phyloP scores from a whole-genome alignment of 345 rosid species.

The Pugionium dolabratum region DNA sequence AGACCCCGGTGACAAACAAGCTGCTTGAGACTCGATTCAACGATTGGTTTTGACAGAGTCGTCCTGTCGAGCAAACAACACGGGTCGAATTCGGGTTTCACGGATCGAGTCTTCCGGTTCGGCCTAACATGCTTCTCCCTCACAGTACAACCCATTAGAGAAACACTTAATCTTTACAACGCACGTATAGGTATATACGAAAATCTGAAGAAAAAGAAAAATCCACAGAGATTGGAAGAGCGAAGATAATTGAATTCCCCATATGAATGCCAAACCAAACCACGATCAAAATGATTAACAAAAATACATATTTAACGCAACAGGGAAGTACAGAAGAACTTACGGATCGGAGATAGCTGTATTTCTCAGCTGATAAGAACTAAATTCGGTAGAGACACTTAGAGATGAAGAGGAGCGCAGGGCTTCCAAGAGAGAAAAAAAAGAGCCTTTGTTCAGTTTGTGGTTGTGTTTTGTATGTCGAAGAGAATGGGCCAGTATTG shows the following conservation, averaged over 20 bases:
- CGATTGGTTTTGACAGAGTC: conserved; percentile 49
- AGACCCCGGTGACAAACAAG: conserved; percentile 49
- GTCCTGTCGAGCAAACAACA: conserved; percentile 51
- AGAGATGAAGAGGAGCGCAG: conserved; percentile 11
- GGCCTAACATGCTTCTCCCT: conserved; percentile 64
- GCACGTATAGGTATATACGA: neutral
- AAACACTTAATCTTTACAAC: neutral
- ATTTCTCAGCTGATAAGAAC: conserved; percentile 15
- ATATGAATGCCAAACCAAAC: conserved; percentile 15
- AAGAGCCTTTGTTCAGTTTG: neutral
- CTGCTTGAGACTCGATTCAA: conserved; percentile 67
- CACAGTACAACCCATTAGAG: conserved; percentile 63
- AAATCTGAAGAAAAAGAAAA: conserved; percentile 1
- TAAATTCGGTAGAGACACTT: conserved; percentile 17
- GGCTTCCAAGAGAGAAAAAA: conserved; percentile 5
- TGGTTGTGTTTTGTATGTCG: conserved; percentile 14
- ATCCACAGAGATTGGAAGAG: conserved; percentile 16
- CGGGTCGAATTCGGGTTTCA: conserved; percentile 63
- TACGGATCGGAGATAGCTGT: conserved; percentile 24
- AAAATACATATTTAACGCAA: neutral
- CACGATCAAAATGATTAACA: conserved; percentile 8
- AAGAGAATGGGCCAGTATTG: conserved; percentile 4
- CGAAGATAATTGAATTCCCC: conserved; percentile 28
- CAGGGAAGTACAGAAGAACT: conserved; percentile 11
- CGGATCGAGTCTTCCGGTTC: conserved; percentile 60